phyloP scores from a whole-genome alignment of 495 filamentous ascomycete genomes.

The Penicillium angulare region DNA sequence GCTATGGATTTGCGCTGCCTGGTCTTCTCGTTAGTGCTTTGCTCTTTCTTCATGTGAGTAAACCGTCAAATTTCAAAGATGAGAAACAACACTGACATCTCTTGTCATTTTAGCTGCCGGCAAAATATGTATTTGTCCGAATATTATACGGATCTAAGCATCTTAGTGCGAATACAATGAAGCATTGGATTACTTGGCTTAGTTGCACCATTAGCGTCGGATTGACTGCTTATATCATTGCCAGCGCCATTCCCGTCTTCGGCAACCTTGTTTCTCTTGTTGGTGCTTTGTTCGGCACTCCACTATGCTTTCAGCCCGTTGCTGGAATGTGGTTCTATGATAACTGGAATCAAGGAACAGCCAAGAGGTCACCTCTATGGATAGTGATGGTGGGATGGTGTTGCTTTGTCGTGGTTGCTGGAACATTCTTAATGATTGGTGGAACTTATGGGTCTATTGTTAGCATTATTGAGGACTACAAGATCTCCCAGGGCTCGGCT shows the following conservation, averaged over 20 bases:
- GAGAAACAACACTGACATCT: no score
- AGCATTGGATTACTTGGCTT: constrained; percentile 58
- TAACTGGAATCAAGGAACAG: no score
- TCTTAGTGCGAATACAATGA: constrained; percentile 55
- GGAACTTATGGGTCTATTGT: no score
- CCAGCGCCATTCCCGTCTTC: constrained; percentile 70
- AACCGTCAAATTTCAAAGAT: constrained; percentile 38
- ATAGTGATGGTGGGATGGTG: no score
- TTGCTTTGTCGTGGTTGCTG: no score
- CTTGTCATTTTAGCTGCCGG: no score
- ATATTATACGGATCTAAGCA: constrained; percentile 51
- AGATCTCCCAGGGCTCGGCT: no score
- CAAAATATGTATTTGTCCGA: constrained; percentile 62
- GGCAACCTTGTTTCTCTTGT: constrained; percentile 58
- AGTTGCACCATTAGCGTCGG: constrained; percentile 52
- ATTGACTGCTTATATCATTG: constrained; percentile 64
- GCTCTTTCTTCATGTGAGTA: constrained; percentile 28
- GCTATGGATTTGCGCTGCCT: constrained; percentile 70
- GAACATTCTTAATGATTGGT: no score
- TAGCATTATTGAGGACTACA: no score
- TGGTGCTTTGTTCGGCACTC: constrained; percentile 55
- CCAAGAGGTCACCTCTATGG: no score
- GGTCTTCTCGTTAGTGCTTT: constrained; percentile 31
- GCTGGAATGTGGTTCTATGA: constrained; percentile 47
- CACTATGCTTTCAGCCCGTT: constrained; percentile 44